Base-by-base conservation (phyloP, 305 asterid genomes). In the Vinca major region DNA sequence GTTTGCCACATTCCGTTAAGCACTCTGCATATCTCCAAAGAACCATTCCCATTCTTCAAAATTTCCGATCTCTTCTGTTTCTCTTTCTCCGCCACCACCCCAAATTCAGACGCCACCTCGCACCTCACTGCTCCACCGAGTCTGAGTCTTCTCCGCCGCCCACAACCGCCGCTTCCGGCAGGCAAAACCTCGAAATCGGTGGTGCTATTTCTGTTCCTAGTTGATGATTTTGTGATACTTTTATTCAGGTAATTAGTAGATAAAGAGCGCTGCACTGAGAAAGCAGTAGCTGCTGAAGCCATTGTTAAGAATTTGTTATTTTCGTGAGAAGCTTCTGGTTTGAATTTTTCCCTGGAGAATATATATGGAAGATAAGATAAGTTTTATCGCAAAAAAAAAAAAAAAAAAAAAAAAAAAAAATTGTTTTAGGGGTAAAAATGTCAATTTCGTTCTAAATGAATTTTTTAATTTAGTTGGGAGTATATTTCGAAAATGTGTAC, bases 1-100 rank as follows among this genome's bases (percentile, higher is more conserved):
- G 95, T 91, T 77, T 91, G 98, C 96, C 98, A 91, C 98, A 89
- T 88, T 0, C 95, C 96, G 51, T 89, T 91, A 4, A 91, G 86
- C 74, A 89, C 95, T 78, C 96, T 84, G 80, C 94, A 88, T 75
- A 91, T 89, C 76, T 86, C 92, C 75, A 91, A 80, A n/a, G 87
- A 80, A 71, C 88, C 98, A 0, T 80, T 83, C 47, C 95, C 95
- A 39, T 84, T 88, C 75, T 82, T 90, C 71, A 90, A 71, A 60
- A 82, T 79, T 55, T 77, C 76, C 39, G 67, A 77, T 76, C 82
- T 78, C 75, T 79, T 80, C 71, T 69, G 67, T 47, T 57, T 62
- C 70, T 74, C 68, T 58, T 48, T 74, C 56, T 74, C 86, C 62
- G 82, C 86, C 62, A 81, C 77, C 45, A 80, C 86, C 68, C 70